These are phyloP conservation scores for Hygrophila difformis DNA, from an alignment of 257 asterid species.

Conservation along the genomic window DNA sequence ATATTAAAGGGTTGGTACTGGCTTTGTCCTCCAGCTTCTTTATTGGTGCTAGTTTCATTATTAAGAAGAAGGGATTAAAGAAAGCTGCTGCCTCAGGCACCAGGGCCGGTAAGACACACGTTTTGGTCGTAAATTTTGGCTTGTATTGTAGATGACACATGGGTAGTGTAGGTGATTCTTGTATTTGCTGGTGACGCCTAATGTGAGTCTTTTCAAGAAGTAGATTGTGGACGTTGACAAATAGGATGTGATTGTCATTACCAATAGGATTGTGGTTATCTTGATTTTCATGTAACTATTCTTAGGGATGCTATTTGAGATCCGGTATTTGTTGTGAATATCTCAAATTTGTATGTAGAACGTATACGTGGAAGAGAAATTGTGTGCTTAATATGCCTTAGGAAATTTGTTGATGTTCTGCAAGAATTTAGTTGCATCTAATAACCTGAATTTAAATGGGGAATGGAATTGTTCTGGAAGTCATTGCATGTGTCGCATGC, in stretches of 20 bases:
- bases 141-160: slow-evolving; percentile 3
- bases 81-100: slow-evolving; percentile 78
- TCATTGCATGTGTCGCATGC: no score
- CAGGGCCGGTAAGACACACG: slow-evolving; percentile 55
- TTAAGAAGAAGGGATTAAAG: slow-evolving; percentile 83
- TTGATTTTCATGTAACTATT: no score
- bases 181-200: neutral
- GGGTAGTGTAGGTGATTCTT: slow-evolving; percentile 15
- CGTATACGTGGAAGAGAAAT: neutral
- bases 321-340: neutral
- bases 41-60: slow-evolving; percentile 77
- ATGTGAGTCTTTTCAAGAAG: slow-evolving; percentile 11
- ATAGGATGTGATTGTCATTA: neutral
- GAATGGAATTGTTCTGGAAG: no score
- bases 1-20: slow-evolving; percentile 61
- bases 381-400: neutral
- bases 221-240: neutral
- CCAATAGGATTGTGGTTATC: no score
- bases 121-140: neutral
- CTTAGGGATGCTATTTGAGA: no score
- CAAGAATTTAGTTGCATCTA: neutral
- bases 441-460: neutral
- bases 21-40: slow-evolving; percentile 75
- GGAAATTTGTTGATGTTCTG: neutral
- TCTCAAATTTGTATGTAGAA: no score